These are phyloP conservation scores for Darksidea phi DNA, from an alignment of 495 filamentous ascomycete genomes.

Conservation along the genomic window DNA sequence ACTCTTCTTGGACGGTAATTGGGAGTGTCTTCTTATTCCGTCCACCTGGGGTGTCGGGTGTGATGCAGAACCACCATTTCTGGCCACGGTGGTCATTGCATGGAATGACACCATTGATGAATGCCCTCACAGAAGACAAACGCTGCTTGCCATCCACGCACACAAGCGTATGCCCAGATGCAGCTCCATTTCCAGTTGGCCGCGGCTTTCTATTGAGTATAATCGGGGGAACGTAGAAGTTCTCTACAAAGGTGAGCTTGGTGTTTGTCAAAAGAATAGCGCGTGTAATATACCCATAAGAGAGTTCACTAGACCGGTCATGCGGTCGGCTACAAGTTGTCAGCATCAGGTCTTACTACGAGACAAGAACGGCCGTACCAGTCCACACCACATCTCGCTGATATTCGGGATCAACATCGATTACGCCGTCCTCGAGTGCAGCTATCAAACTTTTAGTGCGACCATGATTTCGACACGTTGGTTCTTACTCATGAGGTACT, in stretches of 20 bases:
- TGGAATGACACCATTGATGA: conserved; percentile 49
- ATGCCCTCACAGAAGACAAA: conserved; percentile 48
- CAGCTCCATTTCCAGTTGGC: conserved; percentile 17
- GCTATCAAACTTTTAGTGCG: conserved; percentile 17
- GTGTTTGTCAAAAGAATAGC: background rate
- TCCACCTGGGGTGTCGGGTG: conserved; percentile 20
- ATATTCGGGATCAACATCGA: conserved; percentile 50
- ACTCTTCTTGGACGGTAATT: conserved; percentile 38
- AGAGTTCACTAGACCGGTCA: conserved; percentile 46
- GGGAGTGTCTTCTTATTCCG: conserved; percentile 28
- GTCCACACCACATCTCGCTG: conserved; percentile 53
- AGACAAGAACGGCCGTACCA: conserved; percentile 12
- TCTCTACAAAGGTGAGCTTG: conserved; percentile 34
- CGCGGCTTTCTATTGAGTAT: conserved; percentile 49
- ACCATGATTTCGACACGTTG: background rate
- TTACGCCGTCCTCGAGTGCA: conserved; percentile 20
- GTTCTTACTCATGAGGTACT: conserved; percentile 20
- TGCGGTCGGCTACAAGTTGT: conserved; percentile 23
- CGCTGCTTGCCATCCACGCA: conserved; percentile 56
- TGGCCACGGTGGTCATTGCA: conserved; percentile 42
- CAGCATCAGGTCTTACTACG: background rate
- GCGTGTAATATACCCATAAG: conserved; percentile 42
- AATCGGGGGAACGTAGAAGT: conserved; percentile 52
- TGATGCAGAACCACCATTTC: conserved; percentile 39
- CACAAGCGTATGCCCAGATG: conserved; percentile 30